Percentiles rank a stretch among this genome's conserved stretches.
Conservation (phyloP, 2,329 filamentous ascomycete genomes). For the Pseudopyricularia cyperi region DNA sequence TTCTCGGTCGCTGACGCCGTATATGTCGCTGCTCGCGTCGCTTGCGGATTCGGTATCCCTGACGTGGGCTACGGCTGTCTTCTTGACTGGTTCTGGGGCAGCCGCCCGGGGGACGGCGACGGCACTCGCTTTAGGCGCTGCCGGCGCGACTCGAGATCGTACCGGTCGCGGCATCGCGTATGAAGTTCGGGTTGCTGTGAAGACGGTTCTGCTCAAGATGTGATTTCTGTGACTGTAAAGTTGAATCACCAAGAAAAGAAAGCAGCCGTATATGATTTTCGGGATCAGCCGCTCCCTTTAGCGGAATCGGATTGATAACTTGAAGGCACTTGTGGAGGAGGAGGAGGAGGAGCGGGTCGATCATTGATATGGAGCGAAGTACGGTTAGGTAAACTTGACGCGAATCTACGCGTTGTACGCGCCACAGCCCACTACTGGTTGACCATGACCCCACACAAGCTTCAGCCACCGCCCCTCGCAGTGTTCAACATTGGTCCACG, state of each 20-base stretch:
- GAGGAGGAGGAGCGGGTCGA: neutral
- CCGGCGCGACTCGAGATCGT: conserved; percentile 3
- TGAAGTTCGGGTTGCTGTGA: neutral
- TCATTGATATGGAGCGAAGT: neutral
- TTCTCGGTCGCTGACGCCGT: conserved; percentile 21
- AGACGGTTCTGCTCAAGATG: neutral
- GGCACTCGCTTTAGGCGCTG: conserved; percentile 1
- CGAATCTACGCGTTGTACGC: neutral
- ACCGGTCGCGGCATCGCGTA: conserved; percentile 3
- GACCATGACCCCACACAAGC: neutral
- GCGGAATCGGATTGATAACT: neutral
- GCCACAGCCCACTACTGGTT: neutral
- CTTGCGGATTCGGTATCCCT: neutral
- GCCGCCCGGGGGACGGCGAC: conserved; percentile 5
- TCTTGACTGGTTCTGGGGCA: neutral
- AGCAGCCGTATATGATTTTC: neutral
- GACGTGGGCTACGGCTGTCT: neutral
- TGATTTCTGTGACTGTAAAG: neutral
- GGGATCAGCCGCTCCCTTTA: neutral
- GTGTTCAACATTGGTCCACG: neutral
- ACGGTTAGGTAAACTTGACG: neutral
- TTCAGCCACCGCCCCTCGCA: neutral
- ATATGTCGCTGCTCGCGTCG: conserved; percentile 16
- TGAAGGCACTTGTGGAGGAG: neutral
- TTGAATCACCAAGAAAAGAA: neutral